A percentile compares a stretch with the other conserved stretches of the same genome.
These are phyloP conservation scores for Acanthamoeba lenticulata DNA, from an alignment of 208 protist species.

Conservation along the genomic window DNA sequence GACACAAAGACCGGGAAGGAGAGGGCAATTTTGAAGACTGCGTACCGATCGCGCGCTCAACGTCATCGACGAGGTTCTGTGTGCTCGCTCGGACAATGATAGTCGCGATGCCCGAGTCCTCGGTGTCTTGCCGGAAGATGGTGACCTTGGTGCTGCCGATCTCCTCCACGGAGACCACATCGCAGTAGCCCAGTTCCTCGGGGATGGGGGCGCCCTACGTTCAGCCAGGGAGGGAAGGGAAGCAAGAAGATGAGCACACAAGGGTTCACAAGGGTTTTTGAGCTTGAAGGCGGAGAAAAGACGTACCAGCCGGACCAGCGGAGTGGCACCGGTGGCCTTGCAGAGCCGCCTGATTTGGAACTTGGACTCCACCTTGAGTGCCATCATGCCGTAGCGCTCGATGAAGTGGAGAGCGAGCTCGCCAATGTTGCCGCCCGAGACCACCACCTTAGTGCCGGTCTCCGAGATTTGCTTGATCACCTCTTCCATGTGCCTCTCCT, in stretches of 20 bases:
- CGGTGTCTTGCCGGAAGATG: constrained; percentile 94
- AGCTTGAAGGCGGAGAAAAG: not conserved
- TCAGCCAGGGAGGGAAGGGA: not conserved
- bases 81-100: constrained; percentile 99
- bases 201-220: constrained; percentile 84
- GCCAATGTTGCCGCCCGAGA: constrained; percentile 96
- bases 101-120: constrained; percentile 89
- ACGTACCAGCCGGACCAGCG: constrained; percentile 92
- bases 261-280: not conserved
- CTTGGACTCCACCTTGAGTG: constrained; percentile 98
- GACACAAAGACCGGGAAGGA: not conserved
- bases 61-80: constrained; percentile 97
- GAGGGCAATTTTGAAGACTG: too few species aligned
- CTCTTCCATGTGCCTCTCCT: constrained; percentile 98
- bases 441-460: constrained; percentile 97
- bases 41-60: constrained; percentile 90
- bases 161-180: constrained; percentile 95
- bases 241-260: not conserved
- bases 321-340: constrained; percentile 94
- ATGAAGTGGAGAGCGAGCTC: constrained; percentile 99
- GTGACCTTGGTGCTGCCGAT: constrained; percentile 95
- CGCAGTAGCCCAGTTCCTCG: constrained; percentile 97
- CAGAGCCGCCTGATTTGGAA: constrained; percentile 99
- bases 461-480: constrained; percentile 95
- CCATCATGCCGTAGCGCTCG: constrained; percentile 98